Evolutionary conservation across 2,329 filamentous ascomycete species (phyloP).

Genomic region (Sclerotinia sclerotiorum): DNA sequence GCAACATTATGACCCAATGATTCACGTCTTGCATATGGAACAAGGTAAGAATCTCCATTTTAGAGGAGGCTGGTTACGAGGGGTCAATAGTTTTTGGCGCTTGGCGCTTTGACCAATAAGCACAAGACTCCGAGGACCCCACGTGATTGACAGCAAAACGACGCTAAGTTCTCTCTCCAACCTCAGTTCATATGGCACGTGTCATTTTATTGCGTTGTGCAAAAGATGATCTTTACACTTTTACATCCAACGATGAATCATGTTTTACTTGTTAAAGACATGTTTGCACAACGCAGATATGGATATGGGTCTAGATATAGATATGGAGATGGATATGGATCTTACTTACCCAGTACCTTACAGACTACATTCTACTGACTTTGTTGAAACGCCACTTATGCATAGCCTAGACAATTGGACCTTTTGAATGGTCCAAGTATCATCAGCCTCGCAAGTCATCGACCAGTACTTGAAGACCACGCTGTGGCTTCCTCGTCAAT

Average conservation of each 20-base stretch:
- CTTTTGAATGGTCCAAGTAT: slow-evolving; percentile 18
- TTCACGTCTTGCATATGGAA: slow-evolving; percentile 10
- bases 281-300: slow-evolving; percentile 14
- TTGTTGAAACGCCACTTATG: slow-evolving; percentile 14
- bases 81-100: neutral
- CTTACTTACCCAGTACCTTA: neutral
- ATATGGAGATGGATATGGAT: too few species aligned
- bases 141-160: slow-evolving; percentile 17
- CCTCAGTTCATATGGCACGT: slow-evolving; percentile 18
- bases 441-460: slow-evolving; percentile 2
- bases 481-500: slow-evolving; percentile 11
- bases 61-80: slow-evolving; percentile 23
- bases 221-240: neutral
- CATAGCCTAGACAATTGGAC: slow-evolving; percentile 8
- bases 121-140: neutral
- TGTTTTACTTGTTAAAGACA: neutral
- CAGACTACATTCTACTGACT: neutral
- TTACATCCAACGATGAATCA: neutral
- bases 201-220: slow-evolving; percentile 11
- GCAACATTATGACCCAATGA: slow-evolving; percentile 19
- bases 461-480: slow-evolving; percentile 12
- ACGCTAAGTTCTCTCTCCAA: neutral
- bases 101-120: neutral
- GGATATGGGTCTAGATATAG: neutral
- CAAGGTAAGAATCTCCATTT: slow-evolving; percentile 1